Evolutionary conservation across 106 monocot species (phyloP).

Genomic region (Allium fistulosum): DNA sequence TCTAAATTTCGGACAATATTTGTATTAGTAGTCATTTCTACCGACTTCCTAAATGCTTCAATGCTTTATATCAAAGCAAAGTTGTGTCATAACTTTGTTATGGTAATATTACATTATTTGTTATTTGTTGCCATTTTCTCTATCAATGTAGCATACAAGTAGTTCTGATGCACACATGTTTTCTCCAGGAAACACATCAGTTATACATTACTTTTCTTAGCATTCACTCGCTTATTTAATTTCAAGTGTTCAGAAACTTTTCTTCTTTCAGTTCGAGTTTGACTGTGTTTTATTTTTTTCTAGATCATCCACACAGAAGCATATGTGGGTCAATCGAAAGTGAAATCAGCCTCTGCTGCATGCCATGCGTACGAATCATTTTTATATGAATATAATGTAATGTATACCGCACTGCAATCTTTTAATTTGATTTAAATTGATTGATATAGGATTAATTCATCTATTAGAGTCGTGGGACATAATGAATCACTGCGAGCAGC

Average conservation of each 20-base stretch:
- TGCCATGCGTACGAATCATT: constrained; percentile 69
- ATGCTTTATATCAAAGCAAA: background rate
- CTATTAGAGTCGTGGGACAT: constrained; percentile 73
- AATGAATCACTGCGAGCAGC: constrained; percentile 52
- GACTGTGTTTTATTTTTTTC: constrained; percentile 2
- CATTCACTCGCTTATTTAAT: background rate
- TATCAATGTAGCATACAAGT: background rate
- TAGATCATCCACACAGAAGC: constrained; percentile 88
- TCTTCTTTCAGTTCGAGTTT: background rate
- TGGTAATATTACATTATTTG: too few species aligned
- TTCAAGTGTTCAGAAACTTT: background rate
- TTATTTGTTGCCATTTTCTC: background rate
- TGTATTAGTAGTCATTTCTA: too few species aligned
- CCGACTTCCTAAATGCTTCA: too few species aligned
- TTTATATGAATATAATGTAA: too few species aligned
- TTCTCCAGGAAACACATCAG: background rate
- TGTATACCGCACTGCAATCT: too few species aligned
- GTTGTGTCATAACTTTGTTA: too few species aligned
- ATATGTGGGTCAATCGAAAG: constrained; percentile 78
- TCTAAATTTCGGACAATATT: too few species aligned
- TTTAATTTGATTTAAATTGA: constrained; percentile 8
- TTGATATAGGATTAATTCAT: constrained; percentile 81
- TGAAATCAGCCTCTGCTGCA: constrained; percentile 83
- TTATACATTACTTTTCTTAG: background rate
- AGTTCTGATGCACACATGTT: background rate